Evolutionary conservation across 1,284 basidiomycete species (phyloP), one percentile per base, ranked within the genome.

Genomic region (Retiboletus flavoniger): DNA sequence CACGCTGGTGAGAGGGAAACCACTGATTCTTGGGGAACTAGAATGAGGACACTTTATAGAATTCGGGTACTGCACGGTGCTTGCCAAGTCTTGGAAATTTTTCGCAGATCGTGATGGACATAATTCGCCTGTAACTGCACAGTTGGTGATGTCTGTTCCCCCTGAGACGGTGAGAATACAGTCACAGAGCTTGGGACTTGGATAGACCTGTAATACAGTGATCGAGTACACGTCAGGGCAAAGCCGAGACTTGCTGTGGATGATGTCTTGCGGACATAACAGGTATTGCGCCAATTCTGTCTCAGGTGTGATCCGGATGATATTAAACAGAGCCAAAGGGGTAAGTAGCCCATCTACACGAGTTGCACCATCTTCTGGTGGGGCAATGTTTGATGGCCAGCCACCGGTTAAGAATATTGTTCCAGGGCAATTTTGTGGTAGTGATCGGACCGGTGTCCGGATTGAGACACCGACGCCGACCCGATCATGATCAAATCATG

Each of bases 21-120:
- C 21, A n/a, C 35, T 62, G 60, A 17, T 21, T 46, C 11, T 28
- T 31, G 45, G 40, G 38, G 50, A 24, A 16, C 19, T 31, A 31
- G 24, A 29, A 36, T 17, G 40, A 26, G 6, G 45, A 34, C 28
- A 31, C 24, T 60, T 60, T 60, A 60, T 60, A 60, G 40, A 32
- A 35, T 17, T 53, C n/a, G 13, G 21, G 34, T 10, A 38, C 6
- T n/a, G 3, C 19, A 16, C 29, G 26, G 8, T 4, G 7, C 19
- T 29, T 6, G n/a, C 11, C 11, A 19, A 11, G 24, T 16, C 13
- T 9, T 34, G 11, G 29, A 21, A n/a, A 16, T 8, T 35, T 31
- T 31, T 19, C 19, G 14, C 29, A 40, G 31, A 53, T n/a, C 24
- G 24, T 52, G 50, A 28, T 19, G 45, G 11, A 31, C 28, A 19